These are phyloP conservation scores for Bondarzewia mesenterica DNA, from an alignment of 1,284 basidiomycete species.

Conservation along the genomic window DNA sequence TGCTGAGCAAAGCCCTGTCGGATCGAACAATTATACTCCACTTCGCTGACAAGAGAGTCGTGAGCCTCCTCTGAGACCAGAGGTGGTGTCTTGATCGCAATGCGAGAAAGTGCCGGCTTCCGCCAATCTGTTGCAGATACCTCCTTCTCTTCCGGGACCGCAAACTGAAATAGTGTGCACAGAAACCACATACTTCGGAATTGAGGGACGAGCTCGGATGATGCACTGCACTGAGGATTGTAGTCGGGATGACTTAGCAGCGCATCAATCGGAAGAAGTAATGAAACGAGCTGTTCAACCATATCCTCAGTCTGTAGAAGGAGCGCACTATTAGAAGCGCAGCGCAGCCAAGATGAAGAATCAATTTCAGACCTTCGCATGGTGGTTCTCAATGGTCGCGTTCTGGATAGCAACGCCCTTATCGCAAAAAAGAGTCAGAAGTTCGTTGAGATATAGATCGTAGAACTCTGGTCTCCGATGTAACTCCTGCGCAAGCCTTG, in stretches of 20 bases:
- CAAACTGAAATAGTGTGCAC: slow-evolving; percentile 79
- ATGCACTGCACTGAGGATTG: slow-evolving; percentile 51
- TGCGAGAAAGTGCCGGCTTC: slow-evolving; percentile 67
- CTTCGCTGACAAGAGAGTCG: slow-evolving; percentile 82
- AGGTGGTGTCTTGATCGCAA: slow-evolving; percentile 84
- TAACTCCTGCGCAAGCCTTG: slow-evolving; percentile 76
- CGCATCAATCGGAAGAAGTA: slow-evolving; percentile 87
- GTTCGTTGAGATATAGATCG: slow-evolving; percentile 76
- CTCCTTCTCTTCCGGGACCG: slow-evolving; percentile 36
- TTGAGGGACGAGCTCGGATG: slow-evolving; percentile 63
- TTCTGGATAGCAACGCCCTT: slow-evolving; percentile 91
- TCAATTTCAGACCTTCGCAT: slow-evolving; percentile 44
- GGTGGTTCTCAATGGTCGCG: slow-evolving; percentile 53
- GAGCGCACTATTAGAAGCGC: slow-evolving; percentile 6
- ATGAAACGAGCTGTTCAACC: slow-evolving; percentile 77
- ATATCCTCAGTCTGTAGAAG: slow-evolving; percentile 67
- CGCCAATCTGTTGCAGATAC: slow-evolving; percentile 69
- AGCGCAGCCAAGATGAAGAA: background rate
- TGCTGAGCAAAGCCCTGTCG: slow-evolving; percentile 81
- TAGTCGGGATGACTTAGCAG: slow-evolving; percentile 76
- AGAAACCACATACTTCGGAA: slow-evolving; percentile 97
- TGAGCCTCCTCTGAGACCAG: slow-evolving; percentile 78
- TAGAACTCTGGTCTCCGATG: slow-evolving; percentile 67
- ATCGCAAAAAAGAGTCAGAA: slow-evolving; percentile 82
- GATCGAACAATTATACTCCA: slow-evolving; percentile 92